phyloP scores from a whole-genome alignment of 2,329 filamentous ascomycete genomes.

The Helotiales sp. region DNA sequence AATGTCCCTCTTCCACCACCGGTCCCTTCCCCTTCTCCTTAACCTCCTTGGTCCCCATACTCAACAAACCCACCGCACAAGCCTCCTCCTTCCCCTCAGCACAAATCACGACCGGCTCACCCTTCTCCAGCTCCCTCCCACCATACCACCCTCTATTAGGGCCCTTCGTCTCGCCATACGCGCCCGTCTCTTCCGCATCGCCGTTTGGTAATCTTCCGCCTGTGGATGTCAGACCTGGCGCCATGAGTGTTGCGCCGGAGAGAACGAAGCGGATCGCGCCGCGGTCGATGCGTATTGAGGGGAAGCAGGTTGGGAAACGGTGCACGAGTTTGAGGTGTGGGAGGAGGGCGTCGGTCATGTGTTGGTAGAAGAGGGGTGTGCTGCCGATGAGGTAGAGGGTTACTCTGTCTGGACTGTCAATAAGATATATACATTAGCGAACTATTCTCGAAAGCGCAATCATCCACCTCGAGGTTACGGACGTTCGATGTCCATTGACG shows the following conservation, averaged over 20 bases:
- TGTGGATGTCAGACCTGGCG: constrained; percentile 83
- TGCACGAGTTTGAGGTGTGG: constrained; percentile 91
- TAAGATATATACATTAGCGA: constrained; percentile 15
- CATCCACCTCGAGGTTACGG: neutral
- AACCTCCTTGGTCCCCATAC: constrained; percentile 86
- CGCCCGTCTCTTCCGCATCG: constrained; percentile 45
- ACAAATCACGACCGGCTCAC: constrained; percentile 84
- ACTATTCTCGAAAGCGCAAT: neutral
- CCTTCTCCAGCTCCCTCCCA: constrained; percentile 74
- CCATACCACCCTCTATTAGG: constrained; percentile 50
- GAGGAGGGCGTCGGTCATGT: constrained; percentile 72
- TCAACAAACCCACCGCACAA: constrained; percentile 84
- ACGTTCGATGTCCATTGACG: no score
- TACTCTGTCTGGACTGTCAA: constrained; percentile 74
- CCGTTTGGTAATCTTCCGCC: constrained; percentile 76
- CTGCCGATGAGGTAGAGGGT: constrained; percentile 84
- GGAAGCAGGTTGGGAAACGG: constrained; percentile 83
- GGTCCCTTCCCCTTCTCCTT: constrained; percentile 94
- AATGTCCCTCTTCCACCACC: constrained; percentile 93
- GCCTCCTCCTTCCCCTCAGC: constrained; percentile 94
- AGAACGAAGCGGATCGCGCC: constrained; percentile 97
- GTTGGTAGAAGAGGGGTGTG: constrained; percentile 89
- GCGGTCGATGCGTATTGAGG: constrained; percentile 86
- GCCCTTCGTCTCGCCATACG: constrained; percentile 39
- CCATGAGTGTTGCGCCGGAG: constrained; percentile 93